Evolutionary conservation across 2,329 filamentous ascomycete species (phyloP), one percentile per base, ranked within the genome.

Genomic region (Fusarium begoniae): DNA sequence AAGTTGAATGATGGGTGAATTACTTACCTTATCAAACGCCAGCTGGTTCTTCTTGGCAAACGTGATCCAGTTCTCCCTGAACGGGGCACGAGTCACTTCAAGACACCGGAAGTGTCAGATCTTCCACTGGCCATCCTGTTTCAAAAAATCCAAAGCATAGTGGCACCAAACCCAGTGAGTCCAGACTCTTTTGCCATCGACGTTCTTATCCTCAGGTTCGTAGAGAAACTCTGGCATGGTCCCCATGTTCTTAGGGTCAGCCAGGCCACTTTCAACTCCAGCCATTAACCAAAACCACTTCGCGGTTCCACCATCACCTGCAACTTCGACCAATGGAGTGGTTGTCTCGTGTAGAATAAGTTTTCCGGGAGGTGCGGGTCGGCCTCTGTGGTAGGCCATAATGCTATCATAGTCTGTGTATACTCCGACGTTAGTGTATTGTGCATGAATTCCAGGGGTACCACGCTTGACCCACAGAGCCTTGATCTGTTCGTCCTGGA

Each of bases 1-100:
- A n/a, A n/a, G n/a, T 8, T 24, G 0, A 35, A 5, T 1, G 3
- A 20, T 22, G 2, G 9, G 5, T 3, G 0, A 5, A 3, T 10
- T 7, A 2, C 6, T 15, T 12, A 47, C 54, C 28, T 57, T 57
- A 6, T 57, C 54, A 35, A 47, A 57, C 0, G n/a, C 54, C 12
- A 47, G 8, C 8, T 47, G 54, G 7, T 57, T 57, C n/a, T 57
- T 57, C 17, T 57, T 57, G 2, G 40, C 54, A 26, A 57, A 57
- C 1, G 54, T 57, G 4, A 57, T 57, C 54, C 54, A 57, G 4
- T 57, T 57, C 17, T 57, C 40, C 35, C 54, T 57, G 13, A 47
- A 57, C 0, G 40, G 54, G 1, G 54, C 54, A 2, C 40, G 54
- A 12, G 54, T 35, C 5, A 57, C 54, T 57, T 57, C 54, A 15